These are phyloP conservation scores for Botrytis squamosa DNA, from an alignment of 2,329 filamentous ascomycete genomes.

Conservation along the genomic window DNA sequence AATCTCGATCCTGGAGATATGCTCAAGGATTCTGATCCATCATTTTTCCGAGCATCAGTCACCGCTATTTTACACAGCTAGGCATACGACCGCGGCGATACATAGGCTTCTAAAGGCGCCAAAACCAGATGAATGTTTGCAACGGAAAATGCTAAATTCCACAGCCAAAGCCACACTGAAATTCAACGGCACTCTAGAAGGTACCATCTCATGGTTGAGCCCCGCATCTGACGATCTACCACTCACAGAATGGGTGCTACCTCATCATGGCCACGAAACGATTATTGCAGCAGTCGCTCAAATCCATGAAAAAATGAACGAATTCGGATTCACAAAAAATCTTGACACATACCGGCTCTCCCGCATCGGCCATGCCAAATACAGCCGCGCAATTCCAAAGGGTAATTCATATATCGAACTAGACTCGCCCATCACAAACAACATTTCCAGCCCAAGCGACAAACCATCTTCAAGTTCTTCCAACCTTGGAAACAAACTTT, in stretches of 20 bases:
- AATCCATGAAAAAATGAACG: background rate
- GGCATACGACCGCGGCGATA: background rate
- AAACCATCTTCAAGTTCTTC: background rate
- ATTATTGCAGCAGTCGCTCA: background rate
- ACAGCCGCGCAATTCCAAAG: background rate
- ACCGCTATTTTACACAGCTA: background rate
- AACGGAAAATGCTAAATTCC: background rate
- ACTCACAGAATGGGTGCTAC: background rate
- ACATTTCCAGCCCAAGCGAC: background rate
- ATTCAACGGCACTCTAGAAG: background rate
- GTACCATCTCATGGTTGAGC: background rate
- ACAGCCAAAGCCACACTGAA: background rate
- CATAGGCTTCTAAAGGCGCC: background rate
- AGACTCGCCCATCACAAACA: background rate
- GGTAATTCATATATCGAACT: background rate
- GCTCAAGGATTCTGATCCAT: background rate
- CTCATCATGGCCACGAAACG: background rate
- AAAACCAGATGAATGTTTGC: background rate
- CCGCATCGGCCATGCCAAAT: background rate
- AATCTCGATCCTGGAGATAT: background rate
- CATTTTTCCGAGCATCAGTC: background rate
- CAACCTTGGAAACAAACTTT: background rate
- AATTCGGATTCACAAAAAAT: background rate
- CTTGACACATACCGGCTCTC: background rate
- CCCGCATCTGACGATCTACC: background rate